Base-by-base conservation (phyloP, 139 green algal species). In the Micractinium sp. region DNA sequence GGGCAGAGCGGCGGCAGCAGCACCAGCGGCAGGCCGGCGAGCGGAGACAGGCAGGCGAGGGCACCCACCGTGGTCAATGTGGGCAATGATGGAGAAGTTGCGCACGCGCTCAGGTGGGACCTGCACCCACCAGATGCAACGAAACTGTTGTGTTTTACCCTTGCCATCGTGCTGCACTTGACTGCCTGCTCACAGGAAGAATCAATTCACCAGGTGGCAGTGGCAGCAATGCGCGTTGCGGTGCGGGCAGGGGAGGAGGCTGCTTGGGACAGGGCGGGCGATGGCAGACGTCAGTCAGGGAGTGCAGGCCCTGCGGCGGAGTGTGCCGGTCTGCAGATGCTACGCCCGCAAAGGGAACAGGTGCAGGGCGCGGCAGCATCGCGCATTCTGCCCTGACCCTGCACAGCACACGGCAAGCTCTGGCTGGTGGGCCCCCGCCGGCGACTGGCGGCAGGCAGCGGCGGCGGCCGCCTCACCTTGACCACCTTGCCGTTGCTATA, bases 21-120 rank as follows among this genome's bases (percentile, higher is more conserved):
- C 63, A 97, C 96, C 85, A 97, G n/a, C n/a, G 13, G 27, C 73
- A 41, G 73, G 16, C 91, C 96, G 96, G 47, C 94, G 9, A 56
- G 9, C 47, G n/a, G n/a, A 56, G 47, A 56, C 47, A 56, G 9
- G 47, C 47, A 56, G 47, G 47, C 47, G 47, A 9, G 47, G 93
- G 22, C 20, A 33, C 76, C 19, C 35, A 82, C 77, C 83, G 85
- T 98, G 96, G 90, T 99, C 96, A 71, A 98, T 95, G 92, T 97
- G 95, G 18, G 95, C 95, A 89, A 96, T 95, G 88, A 96, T 96
- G 80, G 93, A 94, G 41, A 95, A 93, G 90, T 95, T 98, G n/a
- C 95, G 88, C 60, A 97, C 94, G 35, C 91, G 90, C 14, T 93
- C 87, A 0, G 94, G 90, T 2, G 88, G 79, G 35, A 93, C 90